phyloP scores from a whole-genome alignment of 2,329 filamentous ascomycete species.

The Arachnopeziza araneosa region DNA sequence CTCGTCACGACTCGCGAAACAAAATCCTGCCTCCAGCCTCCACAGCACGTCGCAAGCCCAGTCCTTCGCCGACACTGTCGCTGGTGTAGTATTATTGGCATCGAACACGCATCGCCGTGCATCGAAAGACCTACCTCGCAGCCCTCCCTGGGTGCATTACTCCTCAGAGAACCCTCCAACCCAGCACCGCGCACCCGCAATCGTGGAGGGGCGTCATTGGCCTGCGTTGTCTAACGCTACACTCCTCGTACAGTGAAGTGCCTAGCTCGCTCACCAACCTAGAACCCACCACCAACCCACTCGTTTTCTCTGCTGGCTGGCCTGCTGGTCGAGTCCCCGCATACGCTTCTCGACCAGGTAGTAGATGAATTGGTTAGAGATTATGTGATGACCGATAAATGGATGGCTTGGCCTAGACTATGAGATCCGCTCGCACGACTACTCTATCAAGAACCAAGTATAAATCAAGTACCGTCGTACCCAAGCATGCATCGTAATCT shows the following conservation, averaged over 20 bases:
- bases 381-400: background rate
- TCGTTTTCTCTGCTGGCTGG: background rate
- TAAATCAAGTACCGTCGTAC: background rate
- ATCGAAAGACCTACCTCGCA: no score
- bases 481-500: background rate
- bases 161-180: background rate
- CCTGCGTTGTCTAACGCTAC: background rate
- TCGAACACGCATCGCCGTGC: no score
- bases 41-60: no score
- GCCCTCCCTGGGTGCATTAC: no score
- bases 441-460: background rate
- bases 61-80: no score
- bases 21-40: no score
- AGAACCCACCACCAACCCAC: background rate
- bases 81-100: no score
- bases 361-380: background rate
- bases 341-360: background rate
- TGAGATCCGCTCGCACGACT: background rate
- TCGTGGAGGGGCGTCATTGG: background rate
- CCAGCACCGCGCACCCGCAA: background rate
- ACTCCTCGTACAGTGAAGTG: background rate
- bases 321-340: no score
- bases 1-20: no score
- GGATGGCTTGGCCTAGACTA: background rate
- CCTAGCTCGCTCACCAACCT: background rate